phyloP scores from a whole-genome alignment of 73 alveolate genomes.

The Tetrahymena malaccensis region DNA sequence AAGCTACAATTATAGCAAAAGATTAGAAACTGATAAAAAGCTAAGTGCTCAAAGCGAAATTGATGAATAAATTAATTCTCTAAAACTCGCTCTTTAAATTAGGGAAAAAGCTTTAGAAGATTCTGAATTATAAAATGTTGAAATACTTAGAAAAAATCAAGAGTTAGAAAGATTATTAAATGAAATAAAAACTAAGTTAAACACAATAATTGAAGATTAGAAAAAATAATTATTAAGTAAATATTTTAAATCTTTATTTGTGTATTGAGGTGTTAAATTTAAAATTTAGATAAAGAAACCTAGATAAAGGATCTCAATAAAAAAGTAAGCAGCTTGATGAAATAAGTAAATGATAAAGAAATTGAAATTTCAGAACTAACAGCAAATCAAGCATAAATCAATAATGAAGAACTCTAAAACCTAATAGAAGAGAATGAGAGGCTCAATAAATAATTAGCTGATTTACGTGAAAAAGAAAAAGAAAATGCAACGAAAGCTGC shows the following conservation, averaged over 20 bases:
- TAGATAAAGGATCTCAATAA: constrained; percentile 1
- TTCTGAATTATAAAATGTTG: constrained; percentile 5
- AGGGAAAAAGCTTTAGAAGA: constrained; percentile 7
- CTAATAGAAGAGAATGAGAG: background rate
- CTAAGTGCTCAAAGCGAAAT: constrained; percentile 8
- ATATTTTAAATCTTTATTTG: background rate
- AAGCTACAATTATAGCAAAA: constrained; percentile 1
- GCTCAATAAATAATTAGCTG: background rate
- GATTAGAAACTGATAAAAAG: constrained; percentile 7
- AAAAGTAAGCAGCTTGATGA: background rate
- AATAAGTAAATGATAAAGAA: constrained; percentile 2
- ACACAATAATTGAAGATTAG: background rate
- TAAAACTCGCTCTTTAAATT: constrained; percentile 4
- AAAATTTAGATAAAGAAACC: background rate
- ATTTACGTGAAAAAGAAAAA: constrained; percentile 1
- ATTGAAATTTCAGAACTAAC: constrained; percentile 1
- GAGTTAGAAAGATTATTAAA: background rate
- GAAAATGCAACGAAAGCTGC: background rate
- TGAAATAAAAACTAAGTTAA: constrained; percentile 1
- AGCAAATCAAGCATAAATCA: constrained; percentile 7
- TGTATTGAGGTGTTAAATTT: background rate
- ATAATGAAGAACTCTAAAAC: constrained; percentile 1
- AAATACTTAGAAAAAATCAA: background rate
- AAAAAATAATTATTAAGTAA: constrained; percentile 5
- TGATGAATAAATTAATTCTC: background rate